A percentile compares a stretch with the other conserved stretches of the same genome.
Evolutionary conservation across 371 early-diverging fungal species (phyloP).

Genomic region (Rhizopus arrhizus): DNA sequence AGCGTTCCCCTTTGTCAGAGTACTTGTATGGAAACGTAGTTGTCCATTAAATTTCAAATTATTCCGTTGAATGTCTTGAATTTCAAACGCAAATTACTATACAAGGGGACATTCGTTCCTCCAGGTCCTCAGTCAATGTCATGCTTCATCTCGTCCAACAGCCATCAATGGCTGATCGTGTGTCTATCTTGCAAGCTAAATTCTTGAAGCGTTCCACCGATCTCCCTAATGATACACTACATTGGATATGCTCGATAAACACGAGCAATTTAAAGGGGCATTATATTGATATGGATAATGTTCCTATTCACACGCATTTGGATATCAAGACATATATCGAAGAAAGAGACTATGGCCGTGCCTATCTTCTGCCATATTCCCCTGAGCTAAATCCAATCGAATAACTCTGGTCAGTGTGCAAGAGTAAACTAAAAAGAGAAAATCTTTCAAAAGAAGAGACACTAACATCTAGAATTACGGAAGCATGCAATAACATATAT

Average conservation of each 20-base stretch:
- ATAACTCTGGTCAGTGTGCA: conserved; percentile 24
- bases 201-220: no score
- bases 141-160: no score
- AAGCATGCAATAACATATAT: conserved; percentile 11
- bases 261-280: conserved; percentile 17
- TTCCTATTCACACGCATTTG: conserved; percentile 17
- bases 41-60: no score
- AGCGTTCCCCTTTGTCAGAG: no score
- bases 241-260: conserved; percentile 10
- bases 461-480: conserved; percentile 6
- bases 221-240: no score
- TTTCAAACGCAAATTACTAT: no score
- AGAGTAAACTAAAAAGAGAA: conserved; percentile 17
- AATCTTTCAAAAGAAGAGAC: conserved; percentile 19
- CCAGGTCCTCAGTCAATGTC: no score
- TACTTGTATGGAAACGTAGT: no score
- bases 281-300: conserved; percentile 29
- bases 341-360: conserved; percentile 23
- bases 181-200: no score
- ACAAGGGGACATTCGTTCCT: no score
- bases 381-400: conserved; percentile 25
- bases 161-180: no score
- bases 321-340: conserved; percentile 20
- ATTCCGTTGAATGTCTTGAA: no score
- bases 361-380: conserved; percentile 27